Conservation (phyloP, 805 yeast species). For the Wickerhamomyces chaumierensis region DNA sequence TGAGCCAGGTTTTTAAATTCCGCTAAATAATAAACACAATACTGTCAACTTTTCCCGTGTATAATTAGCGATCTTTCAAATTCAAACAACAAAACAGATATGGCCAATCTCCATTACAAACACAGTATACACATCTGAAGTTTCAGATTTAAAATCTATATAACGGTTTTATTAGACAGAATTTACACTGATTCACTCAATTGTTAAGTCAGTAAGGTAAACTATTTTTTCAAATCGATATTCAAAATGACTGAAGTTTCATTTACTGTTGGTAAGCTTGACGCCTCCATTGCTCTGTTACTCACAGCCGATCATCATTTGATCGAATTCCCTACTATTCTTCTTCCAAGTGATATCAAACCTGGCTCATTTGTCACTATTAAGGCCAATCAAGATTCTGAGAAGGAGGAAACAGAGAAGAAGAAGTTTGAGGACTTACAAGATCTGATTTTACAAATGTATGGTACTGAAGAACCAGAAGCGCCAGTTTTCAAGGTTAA, state of each 20-base stretch:
- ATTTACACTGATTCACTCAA: no score
- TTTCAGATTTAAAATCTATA: no score
- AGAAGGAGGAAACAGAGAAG: slow-evolving; percentile 51
- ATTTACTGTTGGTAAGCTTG: slow-evolving; percentile 89
- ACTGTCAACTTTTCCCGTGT: no score
- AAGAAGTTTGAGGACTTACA: slow-evolving; percentile 54
- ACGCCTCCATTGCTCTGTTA: slow-evolving; percentile 85
- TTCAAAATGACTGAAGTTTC: slow-evolving; percentile 72
- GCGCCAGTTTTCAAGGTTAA: slow-evolving; percentile 56
- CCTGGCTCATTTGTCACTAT: slow-evolving; percentile 90
- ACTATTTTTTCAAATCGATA: no score
- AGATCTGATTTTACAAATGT: slow-evolving; percentile 56
- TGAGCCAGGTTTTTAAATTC: not conserved
- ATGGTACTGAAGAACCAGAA: slow-evolving; percentile 64
- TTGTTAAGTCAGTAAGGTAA: no score
- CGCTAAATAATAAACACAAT: no score
- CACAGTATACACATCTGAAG: no score
- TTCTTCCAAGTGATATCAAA: slow-evolving; percentile 78
- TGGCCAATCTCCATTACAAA: no score
- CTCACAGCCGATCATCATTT: slow-evolving; percentile 88
- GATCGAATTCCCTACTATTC: slow-evolving; percentile 92
- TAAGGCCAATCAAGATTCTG: slow-evolving; percentile 66
- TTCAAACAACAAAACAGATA: no score
- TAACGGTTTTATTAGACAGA: no score
- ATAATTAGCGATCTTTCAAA: no score